Evolutionary conservation across 163 green algal species (phyloP).

Genomic region (Chloromonas sp.): DNA sequence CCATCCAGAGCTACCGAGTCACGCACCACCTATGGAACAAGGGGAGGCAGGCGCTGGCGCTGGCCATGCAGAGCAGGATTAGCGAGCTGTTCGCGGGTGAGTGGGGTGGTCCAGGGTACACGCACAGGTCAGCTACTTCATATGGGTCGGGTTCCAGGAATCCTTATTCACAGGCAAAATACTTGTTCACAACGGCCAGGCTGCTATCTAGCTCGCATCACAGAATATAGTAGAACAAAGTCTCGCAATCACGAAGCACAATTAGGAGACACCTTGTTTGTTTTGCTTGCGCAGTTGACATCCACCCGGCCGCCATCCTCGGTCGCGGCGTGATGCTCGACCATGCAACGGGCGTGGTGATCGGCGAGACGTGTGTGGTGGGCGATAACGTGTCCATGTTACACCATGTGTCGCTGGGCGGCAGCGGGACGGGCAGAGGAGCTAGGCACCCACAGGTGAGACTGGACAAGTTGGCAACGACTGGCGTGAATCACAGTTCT

Average conservation of each 20-base stretch:
- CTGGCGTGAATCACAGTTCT: no score
- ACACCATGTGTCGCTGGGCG: constrained; percentile 92
- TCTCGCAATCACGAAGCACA: no score
- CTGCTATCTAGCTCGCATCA: no score
- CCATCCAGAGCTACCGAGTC: constrained; percentile 82
- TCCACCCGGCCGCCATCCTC: constrained; percentile 87
- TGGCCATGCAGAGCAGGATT: constrained; percentile 83
- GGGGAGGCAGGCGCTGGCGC: constrained; percentile 71
- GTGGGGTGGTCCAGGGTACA: no score
- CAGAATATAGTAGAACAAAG: no score
- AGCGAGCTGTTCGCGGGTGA: constrained; percentile 70
- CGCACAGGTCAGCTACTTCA: no score
- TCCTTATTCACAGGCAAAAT: no score
- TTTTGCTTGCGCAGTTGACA: constrained; percentile 63
- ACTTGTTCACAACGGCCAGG: no score
- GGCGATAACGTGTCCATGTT: constrained; percentile 96
- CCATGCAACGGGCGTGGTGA: constrained; percentile 93
- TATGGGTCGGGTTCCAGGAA: no score
- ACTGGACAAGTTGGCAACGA: no score
- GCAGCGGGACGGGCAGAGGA: constrained; percentile 77
- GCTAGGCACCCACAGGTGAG: background rate
- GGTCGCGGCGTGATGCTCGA: constrained; percentile 88
- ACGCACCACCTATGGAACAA: constrained; percentile 85
- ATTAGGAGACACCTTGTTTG: no score
- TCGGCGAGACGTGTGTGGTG: constrained; percentile 92